phyloP scores from a whole-genome alignment of 192 early-diverging fungal species.

The Umbelopsis ramanniana region DNA sequence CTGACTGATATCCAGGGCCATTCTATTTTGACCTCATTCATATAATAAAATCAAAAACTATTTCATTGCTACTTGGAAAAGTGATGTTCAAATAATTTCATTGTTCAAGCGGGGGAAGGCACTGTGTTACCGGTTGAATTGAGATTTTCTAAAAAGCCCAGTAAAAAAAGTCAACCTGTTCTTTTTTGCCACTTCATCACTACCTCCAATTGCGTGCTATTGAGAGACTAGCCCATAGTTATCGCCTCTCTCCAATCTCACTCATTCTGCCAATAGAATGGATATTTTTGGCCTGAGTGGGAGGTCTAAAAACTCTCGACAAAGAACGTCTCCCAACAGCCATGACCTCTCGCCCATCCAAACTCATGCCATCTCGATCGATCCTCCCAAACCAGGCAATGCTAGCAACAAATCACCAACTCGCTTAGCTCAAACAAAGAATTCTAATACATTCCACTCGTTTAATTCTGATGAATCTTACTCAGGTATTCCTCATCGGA shows the following conservation, averaged over 20 bases:
- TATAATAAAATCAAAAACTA: constrained; percentile 1
- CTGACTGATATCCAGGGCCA: neutral
- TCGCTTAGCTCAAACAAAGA: neutral
- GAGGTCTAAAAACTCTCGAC: constrained; percentile 21
- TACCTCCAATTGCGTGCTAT: neutral
- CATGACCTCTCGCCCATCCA: constrained; percentile 5
- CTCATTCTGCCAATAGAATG: constrained; percentile 25
- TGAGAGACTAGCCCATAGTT: constrained; percentile 5
- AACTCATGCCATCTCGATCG: constrained; percentile 16
- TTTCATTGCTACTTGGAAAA: neutral
- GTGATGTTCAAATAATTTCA: neutral
- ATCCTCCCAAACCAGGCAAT: neutral
- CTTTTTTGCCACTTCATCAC: neutral
- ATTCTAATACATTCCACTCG: constrained; percentile 5
- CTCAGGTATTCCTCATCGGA: constrained; percentile 28
- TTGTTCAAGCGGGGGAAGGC: neutral
- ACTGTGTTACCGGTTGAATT: neutral
- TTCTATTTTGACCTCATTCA: neutral
- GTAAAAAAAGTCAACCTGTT: neutral
- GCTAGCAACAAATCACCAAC: neutral
- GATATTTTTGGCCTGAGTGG: constrained; percentile 36
- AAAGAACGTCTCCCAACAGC: constrained; percentile 1
- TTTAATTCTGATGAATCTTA: constrained; percentile 30
- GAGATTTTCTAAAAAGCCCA: neutral
- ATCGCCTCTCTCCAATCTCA: neutral